Base-by-base conservation (phyloP, 306 rosid species). In the Glycine latifolia region DNA sequence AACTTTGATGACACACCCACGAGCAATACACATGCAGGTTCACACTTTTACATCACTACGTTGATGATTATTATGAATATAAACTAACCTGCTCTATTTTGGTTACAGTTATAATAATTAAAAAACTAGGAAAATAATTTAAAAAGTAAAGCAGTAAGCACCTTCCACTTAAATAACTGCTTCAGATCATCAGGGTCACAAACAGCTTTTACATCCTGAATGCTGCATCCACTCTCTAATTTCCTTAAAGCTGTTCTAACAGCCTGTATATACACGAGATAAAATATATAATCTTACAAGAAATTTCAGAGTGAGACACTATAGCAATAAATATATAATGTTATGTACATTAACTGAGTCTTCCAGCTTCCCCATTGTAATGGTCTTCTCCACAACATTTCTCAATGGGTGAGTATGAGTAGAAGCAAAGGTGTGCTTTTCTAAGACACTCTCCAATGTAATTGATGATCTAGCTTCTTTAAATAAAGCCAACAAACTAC, bases 281-380 rank as follows among this genome's bases (percentile, higher is more conserved):
- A 41, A 14, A 65, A 48, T 67, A 77, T 13, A 66, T 53, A 75
- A 43, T 39, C 26, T 72, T 54, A 76, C 0, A 41, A 60, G 10
- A 50, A 59, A 8, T 39, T 26, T 26, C 62, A 47, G 15, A 9
- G 9, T 58, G 47, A 10, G 14, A 52, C 48, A 69, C 9, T 43
- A 50, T 8, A 50, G 59, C 15, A 78, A 80, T 13, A 70, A 54
- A 67, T 33, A 47, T 65, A n/a, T 49, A 15, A 6, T 47, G 41
- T 46, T 61, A 43, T 35, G 8, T 88, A 91, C 97, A 89, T 86
- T 86, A 67, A 88, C 85, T 73, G 95, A 83, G 37, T 85, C 90
- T 79, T 91, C 95, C 89, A 92, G 84, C 87, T 91, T 92, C 63
- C 89, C 97, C 62, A 63, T 55, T 54, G 89, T 91, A 66, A 88